phyloP scores from a whole-genome alignment of 768 basidiomycete genomes.

The Pleurotus pulmonarius region DNA sequence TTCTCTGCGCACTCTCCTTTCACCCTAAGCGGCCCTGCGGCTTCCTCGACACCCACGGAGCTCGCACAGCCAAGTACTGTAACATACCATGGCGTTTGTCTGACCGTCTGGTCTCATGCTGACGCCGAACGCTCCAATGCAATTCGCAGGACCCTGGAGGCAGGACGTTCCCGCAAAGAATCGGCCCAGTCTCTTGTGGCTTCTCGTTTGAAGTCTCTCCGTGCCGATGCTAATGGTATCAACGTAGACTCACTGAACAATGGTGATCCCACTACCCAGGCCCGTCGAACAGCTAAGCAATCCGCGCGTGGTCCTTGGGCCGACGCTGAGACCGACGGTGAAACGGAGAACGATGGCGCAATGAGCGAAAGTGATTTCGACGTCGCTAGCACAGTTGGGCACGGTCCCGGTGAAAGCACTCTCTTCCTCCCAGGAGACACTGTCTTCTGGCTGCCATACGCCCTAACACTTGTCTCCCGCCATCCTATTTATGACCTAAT shows the following conservation, averaged over 20 bases:
- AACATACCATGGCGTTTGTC: slow-evolving; percentile 86
- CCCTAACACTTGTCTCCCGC: slow-evolving; percentile 83
- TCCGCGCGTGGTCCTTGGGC: slow-evolving; percentile 68
- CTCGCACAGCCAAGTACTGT: slow-evolving; percentile 35
- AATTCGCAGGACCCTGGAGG: slow-evolving; percentile 80
- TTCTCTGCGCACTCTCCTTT: slow-evolving; percentile 25
- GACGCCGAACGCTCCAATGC: slow-evolving; percentile 84
- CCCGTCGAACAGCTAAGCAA: slow-evolving; percentile 52
- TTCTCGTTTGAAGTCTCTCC: slow-evolving; percentile 62
- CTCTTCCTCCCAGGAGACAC: slow-evolving; percentile 86
- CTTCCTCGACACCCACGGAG: slow-evolving; percentile 13
- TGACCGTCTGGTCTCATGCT: slow-evolving; percentile 95
- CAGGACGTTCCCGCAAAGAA: slow-evolving; percentile 74
- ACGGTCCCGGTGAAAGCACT: slow-evolving; percentile 84
- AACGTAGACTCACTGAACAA: slow-evolving; percentile 27
- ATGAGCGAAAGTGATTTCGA: slow-evolving; percentile 88
- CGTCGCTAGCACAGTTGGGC: slow-evolving; percentile 73
- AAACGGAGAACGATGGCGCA: slow-evolving; percentile 71
- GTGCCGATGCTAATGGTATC: slow-evolving; percentile 48
- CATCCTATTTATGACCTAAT: slow-evolving; percentile 94
- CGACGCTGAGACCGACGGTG: slow-evolving; percentile 66
- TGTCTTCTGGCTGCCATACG: slow-evolving; percentile 94
- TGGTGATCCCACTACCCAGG: slow-evolving; percentile 55
- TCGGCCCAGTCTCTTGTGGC: slow-evolving; percentile 71
- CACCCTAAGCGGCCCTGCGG: slow-evolving; percentile 25